Evolutionary conservation across 331 rosid genomes (phyloP), one percentile per base, ranked within the genome.

Genomic region (Prunus yedoensis): DNA sequence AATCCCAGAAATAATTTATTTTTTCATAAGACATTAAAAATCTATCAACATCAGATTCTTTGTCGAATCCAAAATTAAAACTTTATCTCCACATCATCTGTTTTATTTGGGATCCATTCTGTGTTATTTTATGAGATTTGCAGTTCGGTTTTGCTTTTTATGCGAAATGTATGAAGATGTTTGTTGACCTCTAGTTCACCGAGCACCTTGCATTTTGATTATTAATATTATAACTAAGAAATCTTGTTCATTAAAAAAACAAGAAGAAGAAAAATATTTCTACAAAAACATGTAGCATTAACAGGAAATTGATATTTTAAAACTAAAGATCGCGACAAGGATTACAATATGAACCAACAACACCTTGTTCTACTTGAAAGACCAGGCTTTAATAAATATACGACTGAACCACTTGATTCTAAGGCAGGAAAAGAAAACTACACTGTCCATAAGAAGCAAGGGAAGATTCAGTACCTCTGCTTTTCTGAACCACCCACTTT

Each of bases 401-500:
- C 13, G 35, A 20, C 50, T 49, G 71, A 5, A 47, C 60, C 74
- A 77, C 52, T 20, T 67, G 52, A 66, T 18, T 71, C 56, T 56
- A 63, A 57, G 67, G 59, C 57, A 23, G 52, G 71, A 68, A 61
- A 30, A 27, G 54, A 80, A 51, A 50, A 69, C 18, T 9, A 10
- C 35, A 15, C 5, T 1, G 18, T 17, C 47, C 61, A 17, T 69
- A 35, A 50, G 28, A 69, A 17, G 61, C 4, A 69, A 50, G 73
- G 56, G 64, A 72, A 41, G 58, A 66, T 68, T 53, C 47, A 66
- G 52, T 79, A 92, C 99, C 89, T 94, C 77, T 94, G 96, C 83
- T 85, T 92, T 78, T 89, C 90, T 45, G 97, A 94, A 78, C 89
- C 58, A 78, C 95, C 93, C 45, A 83, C 87, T 74, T 87, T 85